Evolutionary conservation across 2,329 filamentous ascomycete genomes (phyloP).

Genomic region (Chalaropsis thielavioides): DNA sequence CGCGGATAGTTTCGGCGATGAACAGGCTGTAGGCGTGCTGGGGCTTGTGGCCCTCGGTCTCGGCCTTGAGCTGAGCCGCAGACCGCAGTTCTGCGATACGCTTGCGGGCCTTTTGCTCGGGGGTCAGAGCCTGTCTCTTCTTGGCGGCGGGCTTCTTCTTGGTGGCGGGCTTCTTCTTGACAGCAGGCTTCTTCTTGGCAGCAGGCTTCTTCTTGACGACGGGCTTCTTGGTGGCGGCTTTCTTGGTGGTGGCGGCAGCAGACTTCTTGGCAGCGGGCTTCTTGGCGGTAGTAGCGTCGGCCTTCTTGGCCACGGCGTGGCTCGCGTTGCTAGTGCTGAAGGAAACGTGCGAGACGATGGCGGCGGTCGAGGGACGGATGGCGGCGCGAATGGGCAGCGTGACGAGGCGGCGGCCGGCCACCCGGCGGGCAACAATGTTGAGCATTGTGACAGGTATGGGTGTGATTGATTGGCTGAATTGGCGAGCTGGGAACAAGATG

Average conservation of each 20-base stretch:
- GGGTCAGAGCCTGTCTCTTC: conserved; percentile 24
- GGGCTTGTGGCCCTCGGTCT: conserved; percentile 16
- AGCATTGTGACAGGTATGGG: not conserved
- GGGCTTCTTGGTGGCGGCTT: not conserved
- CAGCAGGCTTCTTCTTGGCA: conserved; percentile 20
- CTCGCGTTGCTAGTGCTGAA: conserved; percentile 7
- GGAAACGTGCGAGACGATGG: not conserved
- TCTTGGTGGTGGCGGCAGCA: not conserved
- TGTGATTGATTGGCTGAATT: not conserved
- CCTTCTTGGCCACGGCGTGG: not conserved
- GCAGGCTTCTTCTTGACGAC: conserved; percentile 10
- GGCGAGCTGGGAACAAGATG: not conserved
- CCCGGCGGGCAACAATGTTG: conserved; percentile 12
- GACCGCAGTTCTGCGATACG: not conserved
- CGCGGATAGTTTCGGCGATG: conserved; percentile 24
- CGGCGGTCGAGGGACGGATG: not conserved
- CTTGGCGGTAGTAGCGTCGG: not conserved
- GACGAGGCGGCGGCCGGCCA: conserved; percentile 12
- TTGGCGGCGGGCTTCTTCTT: conserved; percentile 20
- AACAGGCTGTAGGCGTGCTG: conserved; percentile 28
- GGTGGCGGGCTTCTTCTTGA: conserved; percentile 21
- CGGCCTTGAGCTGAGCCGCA: conserved; percentile 1
- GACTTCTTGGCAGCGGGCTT: not conserved
- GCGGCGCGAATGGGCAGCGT: conserved; percentile 14
- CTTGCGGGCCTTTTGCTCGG: conserved; percentile 26